phyloP scores from a whole-genome alignment of 108 stramenopile genomes.

The Pseudonitzschia multiseries region DNA sequence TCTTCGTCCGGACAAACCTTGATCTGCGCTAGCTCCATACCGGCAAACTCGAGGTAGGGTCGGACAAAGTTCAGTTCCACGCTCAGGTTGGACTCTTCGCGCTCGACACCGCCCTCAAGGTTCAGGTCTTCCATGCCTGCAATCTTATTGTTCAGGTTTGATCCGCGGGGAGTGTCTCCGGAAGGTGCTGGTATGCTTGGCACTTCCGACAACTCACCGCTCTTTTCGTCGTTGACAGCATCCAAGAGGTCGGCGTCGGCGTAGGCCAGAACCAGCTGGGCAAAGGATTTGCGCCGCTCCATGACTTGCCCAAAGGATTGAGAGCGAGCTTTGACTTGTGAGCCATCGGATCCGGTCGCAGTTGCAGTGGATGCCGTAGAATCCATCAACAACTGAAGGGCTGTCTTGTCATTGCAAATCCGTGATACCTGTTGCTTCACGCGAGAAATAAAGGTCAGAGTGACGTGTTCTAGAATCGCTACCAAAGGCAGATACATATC shows the following conservation, averaged over 20 bases:
- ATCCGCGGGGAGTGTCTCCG: slow-evolving; percentile 56
- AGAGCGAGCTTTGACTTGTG: not conserved
- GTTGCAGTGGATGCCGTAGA: slow-evolving; percentile 17
- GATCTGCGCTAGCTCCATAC: slow-evolving; percentile 48
- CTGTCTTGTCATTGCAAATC: slow-evolving; percentile 66
- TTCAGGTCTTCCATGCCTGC: slow-evolving; percentile 44
- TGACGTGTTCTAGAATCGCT: slow-evolving; percentile 82
- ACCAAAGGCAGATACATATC: slow-evolving; percentile 85
- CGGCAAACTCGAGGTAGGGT: slow-evolving; percentile 63
- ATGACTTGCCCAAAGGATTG: slow-evolving; percentile 51
- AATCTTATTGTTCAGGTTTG: slow-evolving; percentile 22
- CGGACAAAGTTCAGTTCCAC: slow-evolving; percentile 60
- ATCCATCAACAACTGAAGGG: slow-evolving; percentile 62
- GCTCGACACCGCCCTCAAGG: slow-evolving; percentile 53
- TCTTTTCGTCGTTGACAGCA: slow-evolving; percentile 40
- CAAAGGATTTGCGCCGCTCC: slow-evolving; percentile 73
- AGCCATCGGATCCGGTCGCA: slow-evolving; percentile 15
- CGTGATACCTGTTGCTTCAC: slow-evolving; percentile 73
- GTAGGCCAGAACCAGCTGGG: slow-evolving; percentile 63
- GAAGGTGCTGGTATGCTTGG: slow-evolving; percentile 56
- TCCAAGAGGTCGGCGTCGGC: slow-evolving; percentile 69
- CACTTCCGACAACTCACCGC: slow-evolving; percentile 33
- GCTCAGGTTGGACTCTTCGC: slow-evolving; percentile 55
- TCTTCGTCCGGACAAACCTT: slow-evolving; percentile 73
- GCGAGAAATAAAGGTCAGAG: slow-evolving; percentile 85